Base-by-base conservation (phyloP, 202 grass and related monocot genomes). In the Setaria viridis region DNA sequence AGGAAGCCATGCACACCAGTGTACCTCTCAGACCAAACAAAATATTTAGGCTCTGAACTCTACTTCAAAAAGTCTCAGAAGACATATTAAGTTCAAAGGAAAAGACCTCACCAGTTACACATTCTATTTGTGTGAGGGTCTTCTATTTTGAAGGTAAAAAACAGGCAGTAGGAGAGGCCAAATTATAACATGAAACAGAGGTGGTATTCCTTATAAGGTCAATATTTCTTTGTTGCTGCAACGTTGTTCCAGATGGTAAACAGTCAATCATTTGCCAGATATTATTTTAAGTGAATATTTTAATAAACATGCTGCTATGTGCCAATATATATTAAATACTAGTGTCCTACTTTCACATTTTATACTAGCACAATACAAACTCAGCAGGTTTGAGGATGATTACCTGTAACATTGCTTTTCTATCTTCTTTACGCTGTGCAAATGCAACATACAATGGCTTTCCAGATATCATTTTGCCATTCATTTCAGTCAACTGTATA, bases 371-470 rank as follows among this genome's bases (percentile, higher is more conserved):
- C 2, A 16, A 83, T 37, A 67, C 9, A 41, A 55, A 80, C 7
- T 56, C 16, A 64, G 49, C 15, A 65, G 47, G 32, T 72, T 75
- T 16, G 5, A 82, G 72, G 37, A 89, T 35, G 60, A 37, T 79
- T 79, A 94, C 94, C 87, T 97, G 94, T 67, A 97, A 78, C 92
- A 90, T 97, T 4, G 85, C 94, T 86, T 88, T 97, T 60, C 94
- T 89, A 19, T 93, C 94, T 89, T 97, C 94, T 86, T 97, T 97
- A 19, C 91, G 94, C 77, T 97, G 91, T 34, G 94, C 94, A 84
- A 93, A 80, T 79, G 94, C 94, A 63, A 96, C 91, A 85, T 96
- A 96, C 56, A 96, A 62, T 88, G 94, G 94, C 77, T 96, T 96
- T 80, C 94, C 94, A 82, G 84, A 91, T 84, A 96, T 74, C 94